A percentile compares a stretch with the other conserved stretches of the same genome.
Conservation (phyloP, 1,139 yeast genomes). For the Saccharomyces pastorianus region DNA sequence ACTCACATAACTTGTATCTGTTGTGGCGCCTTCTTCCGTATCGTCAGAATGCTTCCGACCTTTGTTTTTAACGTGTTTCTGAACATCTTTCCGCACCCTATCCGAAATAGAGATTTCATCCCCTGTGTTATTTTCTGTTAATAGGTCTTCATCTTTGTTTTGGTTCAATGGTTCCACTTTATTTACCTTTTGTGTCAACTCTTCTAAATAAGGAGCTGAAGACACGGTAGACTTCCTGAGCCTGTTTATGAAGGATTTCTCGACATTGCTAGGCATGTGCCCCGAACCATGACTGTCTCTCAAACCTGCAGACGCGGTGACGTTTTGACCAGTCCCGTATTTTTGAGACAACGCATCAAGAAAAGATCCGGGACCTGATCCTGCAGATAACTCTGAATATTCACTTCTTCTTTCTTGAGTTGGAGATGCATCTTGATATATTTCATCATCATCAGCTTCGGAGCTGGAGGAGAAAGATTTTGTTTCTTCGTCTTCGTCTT, state of each 20-base stretch:
- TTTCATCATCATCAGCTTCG: slow-evolving; percentile 6
- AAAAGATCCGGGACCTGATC: slow-evolving; percentile 23
- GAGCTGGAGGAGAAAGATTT: slow-evolving; percentile 12
- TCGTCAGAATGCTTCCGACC: background rate
- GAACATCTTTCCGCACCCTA: background rate
- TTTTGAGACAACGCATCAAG: slow-evolving; percentile 29
- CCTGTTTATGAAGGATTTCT: slow-evolving; percentile 27
- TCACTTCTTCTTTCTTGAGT: slow-evolving; percentile 5
- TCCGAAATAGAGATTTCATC: background rate
- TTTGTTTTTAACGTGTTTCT: background rate
- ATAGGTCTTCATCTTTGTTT: background rate
- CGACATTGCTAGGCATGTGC: slow-evolving; percentile 7
- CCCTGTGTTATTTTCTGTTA: background rate
- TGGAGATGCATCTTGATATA: background rate
- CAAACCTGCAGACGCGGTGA: slow-evolving; percentile 4
- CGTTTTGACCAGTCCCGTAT: slow-evolving; percentile 26
- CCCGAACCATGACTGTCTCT: background rate
- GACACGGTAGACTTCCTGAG: slow-evolving; percentile 20
- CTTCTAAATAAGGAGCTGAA: slow-evolving; percentile 41
- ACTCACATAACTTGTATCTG: background rate
- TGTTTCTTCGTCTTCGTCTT: background rate
- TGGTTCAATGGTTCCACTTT: slow-evolving; percentile 10
- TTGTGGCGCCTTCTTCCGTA: background rate
- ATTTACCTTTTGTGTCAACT: slow-evolving; percentile 46
- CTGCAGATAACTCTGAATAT: slow-evolving; percentile 8